Conservation (phyloP, 306 rosid genomes). For the Purshia tridentata region DNA sequence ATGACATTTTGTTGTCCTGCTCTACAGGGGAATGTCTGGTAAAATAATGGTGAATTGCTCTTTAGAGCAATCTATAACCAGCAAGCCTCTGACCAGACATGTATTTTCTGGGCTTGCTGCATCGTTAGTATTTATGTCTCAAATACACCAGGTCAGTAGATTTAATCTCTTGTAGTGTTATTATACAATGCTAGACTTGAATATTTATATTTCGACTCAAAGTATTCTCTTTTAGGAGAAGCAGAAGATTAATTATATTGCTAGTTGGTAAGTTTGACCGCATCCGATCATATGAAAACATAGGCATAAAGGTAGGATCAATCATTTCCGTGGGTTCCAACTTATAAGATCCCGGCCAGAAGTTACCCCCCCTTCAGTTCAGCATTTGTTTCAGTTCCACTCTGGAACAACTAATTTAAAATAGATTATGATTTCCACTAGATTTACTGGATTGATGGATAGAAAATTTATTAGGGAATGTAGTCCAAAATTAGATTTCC, state of each 20-base stretch:
- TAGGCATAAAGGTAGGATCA: not conserved
- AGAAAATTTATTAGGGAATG: conserved; percentile 19
- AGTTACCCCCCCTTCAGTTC: not conserved
- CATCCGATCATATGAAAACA: not conserved
- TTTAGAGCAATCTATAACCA: conserved; percentile 39
- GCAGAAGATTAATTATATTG: not conserved
- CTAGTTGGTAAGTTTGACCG: conserved; percentile 7
- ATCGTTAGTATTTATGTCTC: conserved; percentile 65
- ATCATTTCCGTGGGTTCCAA: not conserved
- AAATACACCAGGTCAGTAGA: conserved; percentile 59
- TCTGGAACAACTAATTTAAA: not conserved
- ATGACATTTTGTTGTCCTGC: conserved; percentile 23
- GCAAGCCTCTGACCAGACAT: conserved; percentile 54
- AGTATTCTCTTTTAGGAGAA: conserved; percentile 3
- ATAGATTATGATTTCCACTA: conserved; percentile 1
- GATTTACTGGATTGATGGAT: not conserved
- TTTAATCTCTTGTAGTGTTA: conserved; percentile 13
- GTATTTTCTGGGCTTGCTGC: conserved; percentile 69
- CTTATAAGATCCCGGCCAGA: not conserved
- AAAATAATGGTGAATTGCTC: conserved; percentile 49
- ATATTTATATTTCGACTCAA: conserved; percentile 9
- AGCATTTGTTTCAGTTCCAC: not conserved
- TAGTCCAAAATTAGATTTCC: conserved; percentile 17
- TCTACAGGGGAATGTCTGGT: conserved; percentile 53
- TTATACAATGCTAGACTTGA: not conserved